These are phyloP conservation scores for Teratosphaeria zuluensis DNA, from an alignment of 2,329 filamentous ascomycete species.

Conservation along the genomic window DNA sequence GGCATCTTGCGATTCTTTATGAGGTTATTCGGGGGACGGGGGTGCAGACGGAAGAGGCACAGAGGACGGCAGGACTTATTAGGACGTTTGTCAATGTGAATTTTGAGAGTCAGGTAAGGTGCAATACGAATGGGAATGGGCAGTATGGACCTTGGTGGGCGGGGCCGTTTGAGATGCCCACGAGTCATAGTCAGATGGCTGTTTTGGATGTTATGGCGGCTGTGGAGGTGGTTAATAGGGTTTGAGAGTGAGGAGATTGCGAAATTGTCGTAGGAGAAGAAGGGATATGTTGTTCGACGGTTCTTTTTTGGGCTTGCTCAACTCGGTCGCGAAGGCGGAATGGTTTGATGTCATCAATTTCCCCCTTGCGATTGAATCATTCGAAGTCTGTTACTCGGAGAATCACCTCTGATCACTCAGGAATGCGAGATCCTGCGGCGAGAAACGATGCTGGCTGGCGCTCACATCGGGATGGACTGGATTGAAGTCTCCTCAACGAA, in stretches of 20 bases:
- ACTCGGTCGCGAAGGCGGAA: no score
- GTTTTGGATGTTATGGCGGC: constrained; percentile 23
- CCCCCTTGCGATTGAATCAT: no score
- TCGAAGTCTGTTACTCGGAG: no score
- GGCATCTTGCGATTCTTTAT: constrained; percentile 17
- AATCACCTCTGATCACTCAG: no score
- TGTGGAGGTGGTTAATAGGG: constrained; percentile 12
- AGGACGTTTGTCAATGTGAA: constrained; percentile 17
- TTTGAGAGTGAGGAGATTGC: not conserved
- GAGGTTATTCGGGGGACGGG: constrained; percentile 5
- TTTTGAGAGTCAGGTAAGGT: constrained; percentile 11
- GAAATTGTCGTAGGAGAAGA: no score
- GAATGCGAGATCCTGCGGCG: no score
- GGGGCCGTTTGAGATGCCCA: constrained; percentile 19
- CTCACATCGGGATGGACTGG: no score
- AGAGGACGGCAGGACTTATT: constrained; percentile 8
- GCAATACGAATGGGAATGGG: constrained; percentile 18
- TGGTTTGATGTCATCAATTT: no score
- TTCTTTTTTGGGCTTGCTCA: no score
- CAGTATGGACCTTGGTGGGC: constrained; percentile 25
- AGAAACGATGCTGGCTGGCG: no score
- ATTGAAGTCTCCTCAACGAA: no score
- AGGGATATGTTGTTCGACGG: no score
- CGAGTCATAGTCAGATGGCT: constrained; percentile 21
- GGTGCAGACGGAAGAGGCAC: constrained; percentile 2